Conservation (phyloP, 441 rosid genomes). For the Gossypium davidsonii region DNA sequence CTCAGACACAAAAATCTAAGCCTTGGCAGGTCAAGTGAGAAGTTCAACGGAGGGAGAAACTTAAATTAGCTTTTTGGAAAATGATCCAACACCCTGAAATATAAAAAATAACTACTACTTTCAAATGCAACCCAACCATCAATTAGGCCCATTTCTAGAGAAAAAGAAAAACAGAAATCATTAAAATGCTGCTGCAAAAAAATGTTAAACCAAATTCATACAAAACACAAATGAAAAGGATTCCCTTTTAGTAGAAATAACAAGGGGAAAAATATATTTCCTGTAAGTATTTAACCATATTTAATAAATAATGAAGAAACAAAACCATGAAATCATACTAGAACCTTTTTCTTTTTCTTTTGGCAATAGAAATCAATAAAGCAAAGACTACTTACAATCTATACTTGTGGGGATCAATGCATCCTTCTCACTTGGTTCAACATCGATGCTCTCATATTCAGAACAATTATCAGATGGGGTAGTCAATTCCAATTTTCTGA, state of each 20-base stretch:
- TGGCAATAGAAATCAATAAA: not conserved
- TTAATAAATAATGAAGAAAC: not conserved
- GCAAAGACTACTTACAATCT: slow-evolving; percentile 31
- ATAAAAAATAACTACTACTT: not conserved
- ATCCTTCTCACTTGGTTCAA: slow-evolving; percentile 43
- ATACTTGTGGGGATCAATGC: slow-evolving; percentile 11
- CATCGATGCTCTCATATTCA: slow-evolving; percentile 51
- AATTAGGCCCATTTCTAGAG: not conserved
- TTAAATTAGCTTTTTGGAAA: not conserved
- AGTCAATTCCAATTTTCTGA: slow-evolving; percentile 34
- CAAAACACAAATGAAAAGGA: not conserved
- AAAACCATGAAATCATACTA: not conserved
- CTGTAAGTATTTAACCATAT: not conserved
- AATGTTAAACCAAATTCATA: not conserved
- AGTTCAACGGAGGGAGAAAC: not conserved
- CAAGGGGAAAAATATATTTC: not conserved
- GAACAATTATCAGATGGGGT: slow-evolving; percentile 24
- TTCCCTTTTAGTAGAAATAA: not conserved
- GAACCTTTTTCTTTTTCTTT: not conserved
- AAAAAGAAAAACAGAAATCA: not conserved
- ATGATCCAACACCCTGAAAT: not conserved
- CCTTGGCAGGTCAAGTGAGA: not conserved
- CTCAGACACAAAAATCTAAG: not conserved
- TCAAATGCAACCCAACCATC: not conserved
- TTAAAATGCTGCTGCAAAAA: not conserved